Evolutionary conservation across 257 asterid species (phyloP).

Genomic region (Przewalskia tangutica): DNA sequence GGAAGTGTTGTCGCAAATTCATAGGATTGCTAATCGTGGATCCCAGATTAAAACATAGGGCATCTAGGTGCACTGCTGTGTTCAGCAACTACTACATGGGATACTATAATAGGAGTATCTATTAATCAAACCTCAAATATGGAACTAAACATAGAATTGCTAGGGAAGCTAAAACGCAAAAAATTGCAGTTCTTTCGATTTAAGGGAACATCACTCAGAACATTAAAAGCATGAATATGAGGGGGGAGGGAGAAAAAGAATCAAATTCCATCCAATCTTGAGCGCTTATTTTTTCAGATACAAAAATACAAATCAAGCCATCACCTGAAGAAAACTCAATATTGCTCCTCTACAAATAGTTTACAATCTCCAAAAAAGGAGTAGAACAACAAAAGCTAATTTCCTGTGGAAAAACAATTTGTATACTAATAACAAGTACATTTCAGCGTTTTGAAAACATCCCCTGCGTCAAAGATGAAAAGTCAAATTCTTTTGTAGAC

Average conservation of each 20-base stretch:
- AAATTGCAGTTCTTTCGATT: background rate
- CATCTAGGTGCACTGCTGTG: background rate
- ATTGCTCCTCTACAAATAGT: conserved; percentile 34
- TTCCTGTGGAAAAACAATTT: conserved; percentile 10
- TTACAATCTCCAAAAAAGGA: conserved; percentile 40
- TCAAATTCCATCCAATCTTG: conserved; percentile 15
- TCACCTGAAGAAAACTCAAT: conserved; percentile 18
- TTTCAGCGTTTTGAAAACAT: conserved; percentile 62
- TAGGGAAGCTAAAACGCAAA: background rate
- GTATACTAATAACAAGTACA: conserved; percentile 15
- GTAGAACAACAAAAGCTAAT: conserved; percentile 22
- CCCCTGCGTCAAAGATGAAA: conserved; percentile 89
- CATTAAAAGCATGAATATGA: background rate
- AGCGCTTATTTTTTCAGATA: conserved; percentile 31
- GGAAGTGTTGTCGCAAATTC: no score
- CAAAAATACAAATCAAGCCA: conserved; percentile 22
- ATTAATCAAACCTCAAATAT: background rate
- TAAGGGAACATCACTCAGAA: background rate
- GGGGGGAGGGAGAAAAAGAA: background rate
- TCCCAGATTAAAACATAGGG: no score
- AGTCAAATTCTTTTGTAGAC: conserved; percentile 69
- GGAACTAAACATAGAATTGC: background rate
- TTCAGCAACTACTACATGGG: background rate
- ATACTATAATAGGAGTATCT: background rate
- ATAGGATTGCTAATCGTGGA: no score